Percentiles rank a stretch among this genome's conserved stretches.
phyloP scores from a whole-genome alignment of 2,329 filamentous ascomycete genomes.

The Fusarium sp. region DNA sequence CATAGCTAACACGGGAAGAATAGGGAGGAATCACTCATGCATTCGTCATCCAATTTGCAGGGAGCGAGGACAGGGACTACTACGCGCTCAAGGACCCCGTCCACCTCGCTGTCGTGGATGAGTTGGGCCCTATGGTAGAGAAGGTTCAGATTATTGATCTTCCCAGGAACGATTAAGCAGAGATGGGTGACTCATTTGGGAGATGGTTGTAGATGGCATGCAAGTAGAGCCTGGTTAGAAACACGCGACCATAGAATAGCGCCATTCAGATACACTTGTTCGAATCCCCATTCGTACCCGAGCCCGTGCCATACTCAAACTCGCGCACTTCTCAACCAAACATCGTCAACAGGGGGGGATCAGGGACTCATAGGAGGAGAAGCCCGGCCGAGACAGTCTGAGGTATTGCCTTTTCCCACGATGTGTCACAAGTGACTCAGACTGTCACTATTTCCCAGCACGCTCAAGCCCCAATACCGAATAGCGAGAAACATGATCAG shows the following conservation, averaged over 20 bases:
- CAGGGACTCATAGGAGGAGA: not conserved
- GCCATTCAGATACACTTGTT: not conserved
- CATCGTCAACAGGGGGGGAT: not conserved
- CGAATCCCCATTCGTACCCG: not conserved
- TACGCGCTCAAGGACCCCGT: constrained; percentile 74
- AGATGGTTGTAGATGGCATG: not conserved
- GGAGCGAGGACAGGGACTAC: constrained; percentile 72
- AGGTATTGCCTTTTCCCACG: not conserved
- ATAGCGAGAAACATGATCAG: not conserved
- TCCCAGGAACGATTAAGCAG: not conserved
- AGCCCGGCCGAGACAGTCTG: not conserved
- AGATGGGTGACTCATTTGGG: not conserved
- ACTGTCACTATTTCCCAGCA: not conserved
- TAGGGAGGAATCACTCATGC: not conserved
- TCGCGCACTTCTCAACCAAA: not conserved
- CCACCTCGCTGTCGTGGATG: constrained; percentile 69
- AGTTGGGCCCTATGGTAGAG: constrained; percentile 58
- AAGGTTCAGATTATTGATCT: constrained; percentile 71
- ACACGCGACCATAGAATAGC: not conserved
- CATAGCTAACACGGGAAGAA: not conserved
- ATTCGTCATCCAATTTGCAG: constrained; percentile 66
- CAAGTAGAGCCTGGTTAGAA: not conserved
- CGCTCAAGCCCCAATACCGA: not conserved
- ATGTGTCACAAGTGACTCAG: not conserved
- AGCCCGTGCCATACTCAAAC: not conserved